Percentiles rank a stretch among this genome's conserved stretches.
Conservation (phyloP, 148 eudicot genomes). For the Rhododendron griersonianum region DNA sequence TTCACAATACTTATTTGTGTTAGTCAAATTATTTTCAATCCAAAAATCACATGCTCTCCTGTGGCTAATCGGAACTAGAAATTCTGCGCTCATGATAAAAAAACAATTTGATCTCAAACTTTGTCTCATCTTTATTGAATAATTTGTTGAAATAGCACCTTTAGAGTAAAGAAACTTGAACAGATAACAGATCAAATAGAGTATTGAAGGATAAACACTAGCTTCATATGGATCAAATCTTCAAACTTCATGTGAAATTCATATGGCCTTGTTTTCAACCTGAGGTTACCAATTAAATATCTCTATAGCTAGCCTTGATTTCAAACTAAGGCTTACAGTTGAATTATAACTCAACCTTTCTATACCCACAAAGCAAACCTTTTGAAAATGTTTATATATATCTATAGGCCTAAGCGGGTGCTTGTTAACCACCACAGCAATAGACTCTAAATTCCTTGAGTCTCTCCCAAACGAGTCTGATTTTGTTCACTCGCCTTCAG, state of each 20-base stretch:
- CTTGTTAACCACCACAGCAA: constrained; percentile 23
- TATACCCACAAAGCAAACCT: background rate
- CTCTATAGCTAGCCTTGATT: background rate
- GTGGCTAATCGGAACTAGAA: background rate
- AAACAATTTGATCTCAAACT: background rate
- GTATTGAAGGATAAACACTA: background rate
- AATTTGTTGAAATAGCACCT: background rate
- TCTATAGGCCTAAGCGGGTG: constrained; percentile 32
- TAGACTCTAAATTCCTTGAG: constrained; percentile 7
- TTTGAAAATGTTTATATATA: background rate
- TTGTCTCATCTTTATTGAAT: background rate
- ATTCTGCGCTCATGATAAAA: background rate
- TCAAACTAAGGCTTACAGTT: constrained; percentile 5
- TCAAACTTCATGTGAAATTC: background rate
- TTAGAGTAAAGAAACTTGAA: background rate
- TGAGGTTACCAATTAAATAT: background rate
- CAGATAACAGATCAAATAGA: background rate
- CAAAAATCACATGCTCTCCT: background rate
- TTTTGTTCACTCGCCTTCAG: background rate
- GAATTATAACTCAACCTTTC: background rate
- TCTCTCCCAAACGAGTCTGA: constrained; percentile 3
- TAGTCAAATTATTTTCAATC: background rate
- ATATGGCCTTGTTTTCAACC: background rate
- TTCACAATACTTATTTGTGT: too few relatives aligned
- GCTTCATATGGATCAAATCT: background rate